These are phyloP conservation scores for Coemansia sp. DNA, from an alignment of 192 early-diverging fungal species.

Conservation along the genomic window DNA sequence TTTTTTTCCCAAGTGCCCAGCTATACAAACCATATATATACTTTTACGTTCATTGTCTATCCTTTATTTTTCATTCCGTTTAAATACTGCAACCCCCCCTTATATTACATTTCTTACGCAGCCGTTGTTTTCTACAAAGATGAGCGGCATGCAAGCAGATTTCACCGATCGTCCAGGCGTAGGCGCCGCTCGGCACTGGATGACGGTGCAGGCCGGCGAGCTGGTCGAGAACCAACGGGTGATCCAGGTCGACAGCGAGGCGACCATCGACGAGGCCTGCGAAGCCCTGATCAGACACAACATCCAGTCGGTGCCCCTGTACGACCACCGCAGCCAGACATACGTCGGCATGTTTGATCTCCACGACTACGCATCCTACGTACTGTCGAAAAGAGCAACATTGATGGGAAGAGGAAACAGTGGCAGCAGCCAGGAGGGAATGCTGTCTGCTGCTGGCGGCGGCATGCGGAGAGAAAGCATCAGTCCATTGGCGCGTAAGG, in stretches of 20 bases:
- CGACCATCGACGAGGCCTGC: conserved; percentile 69
- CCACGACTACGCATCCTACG: conserved; percentile 74
- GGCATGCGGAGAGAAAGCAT: background rate
- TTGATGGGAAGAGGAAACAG: conserved; percentile 37
- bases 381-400: conserved; percentile 53
- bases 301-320: conserved; percentile 80
- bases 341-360: conserved; percentile 88
- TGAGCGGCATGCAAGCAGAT: too few species aligned
- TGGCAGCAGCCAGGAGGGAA: background rate
- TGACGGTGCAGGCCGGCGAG: conserved; percentile 56
- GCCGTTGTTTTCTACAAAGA: too few species aligned
- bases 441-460: background rate
- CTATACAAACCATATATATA: too few species aligned
- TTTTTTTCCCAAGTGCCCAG: too few species aligned
- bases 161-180: conserved; percentile 25
- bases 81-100: too few species aligned
- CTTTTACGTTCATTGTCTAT: too few species aligned
- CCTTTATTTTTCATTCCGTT: too few species aligned
- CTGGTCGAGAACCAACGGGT: conserved; percentile 64
- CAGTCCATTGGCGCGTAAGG: background rate
- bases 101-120: too few species aligned
- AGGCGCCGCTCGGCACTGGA: conserved; percentile 59
- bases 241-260: conserved; percentile 60
- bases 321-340: conserved; percentile 55
- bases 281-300: conserved; percentile 67